These are phyloP conservation scores for Sugiyamaella smithiae DNA, from an alignment of 805 yeast species.

Conservation along the genomic window DNA sequence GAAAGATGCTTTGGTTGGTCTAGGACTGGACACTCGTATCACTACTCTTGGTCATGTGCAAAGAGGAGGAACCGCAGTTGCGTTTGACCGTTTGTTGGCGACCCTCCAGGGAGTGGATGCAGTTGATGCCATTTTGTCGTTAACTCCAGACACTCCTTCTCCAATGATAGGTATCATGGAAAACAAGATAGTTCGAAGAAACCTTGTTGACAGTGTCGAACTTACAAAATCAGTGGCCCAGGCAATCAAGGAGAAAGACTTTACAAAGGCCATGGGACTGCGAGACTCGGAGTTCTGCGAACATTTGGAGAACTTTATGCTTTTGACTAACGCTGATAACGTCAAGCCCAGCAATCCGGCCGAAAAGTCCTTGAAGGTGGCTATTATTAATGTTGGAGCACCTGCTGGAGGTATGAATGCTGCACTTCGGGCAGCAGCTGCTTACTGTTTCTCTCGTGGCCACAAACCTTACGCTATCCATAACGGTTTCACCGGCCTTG, in stretches of 20 bases:
- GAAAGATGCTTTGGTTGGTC: conserved; percentile 71
- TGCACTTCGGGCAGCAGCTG: conserved; percentile 86
- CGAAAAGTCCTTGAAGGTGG: conserved; percentile 65
- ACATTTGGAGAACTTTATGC: conserved; percentile 66
- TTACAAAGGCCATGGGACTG: conserved; percentile 79
- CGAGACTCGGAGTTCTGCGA: conserved; percentile 89
- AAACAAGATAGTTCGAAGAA: conserved; percentile 79
- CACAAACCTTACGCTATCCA: conserved; percentile 88
- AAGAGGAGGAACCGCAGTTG: conserved; percentile 98
- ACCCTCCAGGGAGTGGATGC: conserved; percentile 98
- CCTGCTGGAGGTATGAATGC: conserved; percentile 97
- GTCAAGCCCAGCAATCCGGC: conserved; percentile 58
- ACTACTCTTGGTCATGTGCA: conserved; percentile 97
- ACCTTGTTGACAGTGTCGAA: conserved; percentile 85
- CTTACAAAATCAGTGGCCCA: conserved; percentile 86
- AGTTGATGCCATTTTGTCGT: conserved; percentile 83
- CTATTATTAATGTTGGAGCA: conserved; percentile 90
- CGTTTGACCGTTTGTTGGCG: conserved; percentile 86
- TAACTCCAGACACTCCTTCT: conserved; percentile 87
- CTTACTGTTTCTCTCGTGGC: conserved; percentile 84
- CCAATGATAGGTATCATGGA: conserved; percentile 91
- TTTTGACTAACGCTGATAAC: conserved; percentile 67
- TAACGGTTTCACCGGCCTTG: conserved; percentile 90
- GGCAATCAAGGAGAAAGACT: conserved; percentile 76
- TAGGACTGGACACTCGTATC: conserved; percentile 91